A percentile compares a stretch with the other conserved stretches of the same genome.
phyloP scores from a whole-genome alignment of 2,329 filamentous ascomycete genomes.

The Ophiocordyceps robertsii region DNA sequence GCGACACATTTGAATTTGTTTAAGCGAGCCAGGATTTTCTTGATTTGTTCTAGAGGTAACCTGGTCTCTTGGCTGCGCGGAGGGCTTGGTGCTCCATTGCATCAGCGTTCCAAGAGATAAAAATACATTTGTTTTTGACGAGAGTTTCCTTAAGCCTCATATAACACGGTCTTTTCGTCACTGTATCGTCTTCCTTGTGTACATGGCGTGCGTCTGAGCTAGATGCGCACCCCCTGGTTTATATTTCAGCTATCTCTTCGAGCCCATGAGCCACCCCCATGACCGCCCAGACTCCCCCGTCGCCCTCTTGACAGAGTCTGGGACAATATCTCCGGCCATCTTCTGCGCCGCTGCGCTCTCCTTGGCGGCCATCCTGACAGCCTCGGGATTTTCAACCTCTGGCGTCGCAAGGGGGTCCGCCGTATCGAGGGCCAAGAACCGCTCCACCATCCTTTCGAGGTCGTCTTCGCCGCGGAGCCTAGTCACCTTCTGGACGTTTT shows the following conservation, averaged over 20 bases:
- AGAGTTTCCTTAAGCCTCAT: no score
- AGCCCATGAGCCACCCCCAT: not conserved
- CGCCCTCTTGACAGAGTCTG: slow-evolving; percentile 9
- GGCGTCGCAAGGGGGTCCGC: slow-evolving; percentile 4
- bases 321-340: slow-evolving; percentile 17
- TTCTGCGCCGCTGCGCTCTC: slow-evolving; percentile 18
- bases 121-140: no score
- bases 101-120: no score
- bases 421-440: slow-evolving; percentile 18
- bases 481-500: slow-evolving; percentile 77
- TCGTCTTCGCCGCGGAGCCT: slow-evolving; percentile 56
- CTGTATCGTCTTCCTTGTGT: no score
- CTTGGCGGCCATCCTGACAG: slow-evolving; percentile 10
- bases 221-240: no score
- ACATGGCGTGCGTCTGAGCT: no score
- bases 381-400: slow-evolving; percentile 6
- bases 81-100: no score
- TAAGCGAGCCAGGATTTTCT: slow-evolving; percentile 23
- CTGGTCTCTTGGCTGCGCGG: not conserved
- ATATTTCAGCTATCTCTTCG: no score
- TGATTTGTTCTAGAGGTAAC: not conserved
- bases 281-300: not conserved
- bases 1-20: slow-evolving; percentile 92
- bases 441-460: slow-evolving; percentile 51
- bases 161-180: no score